Conservation (phyloP, 768 basidiomycete genomes). For the Lentinus tigrinus region DNA sequence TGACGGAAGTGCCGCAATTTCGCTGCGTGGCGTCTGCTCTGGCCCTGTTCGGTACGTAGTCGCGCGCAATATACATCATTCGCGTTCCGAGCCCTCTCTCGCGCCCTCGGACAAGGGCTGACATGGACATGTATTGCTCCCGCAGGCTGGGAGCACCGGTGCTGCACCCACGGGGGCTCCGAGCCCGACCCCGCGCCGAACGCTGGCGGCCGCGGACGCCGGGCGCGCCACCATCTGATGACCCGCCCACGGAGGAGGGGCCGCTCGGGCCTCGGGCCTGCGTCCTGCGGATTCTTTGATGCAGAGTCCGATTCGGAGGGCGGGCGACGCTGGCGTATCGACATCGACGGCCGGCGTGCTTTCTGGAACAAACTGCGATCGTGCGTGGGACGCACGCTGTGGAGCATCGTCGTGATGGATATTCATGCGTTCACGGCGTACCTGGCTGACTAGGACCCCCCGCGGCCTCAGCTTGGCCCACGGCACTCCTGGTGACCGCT, state of each 20-base stretch:
- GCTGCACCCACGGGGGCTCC: background rate
- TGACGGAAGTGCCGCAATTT: background rate
- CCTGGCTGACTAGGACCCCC: too few species aligned
- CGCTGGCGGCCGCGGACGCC: background rate
- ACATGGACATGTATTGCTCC: background rate
- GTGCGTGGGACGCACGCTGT: too few species aligned
- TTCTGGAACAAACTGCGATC: too few species aligned
- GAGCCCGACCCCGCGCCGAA: background rate
- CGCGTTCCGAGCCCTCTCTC: background rate
- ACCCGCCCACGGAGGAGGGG: background rate
- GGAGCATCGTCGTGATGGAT: too few species aligned
- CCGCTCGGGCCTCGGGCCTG: background rate
- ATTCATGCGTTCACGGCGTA: too few species aligned
- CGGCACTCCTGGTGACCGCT: too few species aligned
- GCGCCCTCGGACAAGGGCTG: background rate
- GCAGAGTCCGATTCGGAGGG: too few species aligned
- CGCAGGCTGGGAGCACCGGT: background rate
- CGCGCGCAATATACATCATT: background rate
- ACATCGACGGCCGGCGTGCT: too few species aligned
- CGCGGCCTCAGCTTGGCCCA: too few species aligned
- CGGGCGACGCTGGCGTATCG: too few species aligned
- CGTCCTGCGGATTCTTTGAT: background rate
- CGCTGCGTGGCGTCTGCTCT: background rate
- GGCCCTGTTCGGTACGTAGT: background rate
- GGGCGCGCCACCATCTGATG: constrained; percentile 12